phyloP scores from a whole-genome alignment of 2,329 filamentous ascomycete genomes.

The Aspergillus amoenus region DNA sequence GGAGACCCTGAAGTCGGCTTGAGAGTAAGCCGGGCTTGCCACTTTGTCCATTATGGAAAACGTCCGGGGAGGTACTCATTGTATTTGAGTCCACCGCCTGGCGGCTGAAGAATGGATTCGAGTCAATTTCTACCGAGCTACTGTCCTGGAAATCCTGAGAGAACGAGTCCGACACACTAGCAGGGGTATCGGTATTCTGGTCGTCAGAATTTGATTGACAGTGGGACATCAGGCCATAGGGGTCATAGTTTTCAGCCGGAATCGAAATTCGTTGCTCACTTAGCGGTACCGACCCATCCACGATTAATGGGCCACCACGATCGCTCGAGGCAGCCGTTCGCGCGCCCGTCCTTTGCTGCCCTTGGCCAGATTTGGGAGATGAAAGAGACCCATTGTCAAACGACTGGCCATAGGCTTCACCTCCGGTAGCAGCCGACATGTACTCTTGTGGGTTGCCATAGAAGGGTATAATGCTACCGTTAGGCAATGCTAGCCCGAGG shows the following conservation, averaged over 20 bases:
- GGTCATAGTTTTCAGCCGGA: constrained; percentile 36
- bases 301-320: constrained; percentile 44
- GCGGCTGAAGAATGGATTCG: constrained; percentile 25
- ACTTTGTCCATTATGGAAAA: constrained; percentile 25
- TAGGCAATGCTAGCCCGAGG: constrained; percentile 41
- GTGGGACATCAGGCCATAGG: constrained; percentile 36
- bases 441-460: constrained; percentile 36
- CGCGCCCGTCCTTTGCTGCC: constrained; percentile 25
- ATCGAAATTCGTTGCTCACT: constrained; percentile 37
- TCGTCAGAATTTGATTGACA: constrained; percentile 45
- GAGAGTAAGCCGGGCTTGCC: constrained; percentile 36
- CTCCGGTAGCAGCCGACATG: constrained; percentile 25
- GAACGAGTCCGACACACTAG: constrained; percentile 38
- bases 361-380: constrained; percentile 18
- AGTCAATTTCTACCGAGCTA: constrained; percentile 37
- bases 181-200: constrained; percentile 35
- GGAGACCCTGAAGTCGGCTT: constrained; percentile 38
- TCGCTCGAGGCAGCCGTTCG: constrained; percentile 30
- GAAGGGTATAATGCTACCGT: constrained; percentile 37
- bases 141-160: constrained; percentile 41
- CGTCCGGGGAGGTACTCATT: constrained; percentile 13
- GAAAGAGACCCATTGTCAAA: constrained; percentile 26
- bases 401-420: constrained; percentile 22
- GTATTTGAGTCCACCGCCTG: constrained; percentile 27
- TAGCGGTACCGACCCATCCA: constrained; percentile 47